Evolutionary conservation across 345 rosid genomes (phyloP).

Genomic region (Gossypium rotundifolium): DNA sequence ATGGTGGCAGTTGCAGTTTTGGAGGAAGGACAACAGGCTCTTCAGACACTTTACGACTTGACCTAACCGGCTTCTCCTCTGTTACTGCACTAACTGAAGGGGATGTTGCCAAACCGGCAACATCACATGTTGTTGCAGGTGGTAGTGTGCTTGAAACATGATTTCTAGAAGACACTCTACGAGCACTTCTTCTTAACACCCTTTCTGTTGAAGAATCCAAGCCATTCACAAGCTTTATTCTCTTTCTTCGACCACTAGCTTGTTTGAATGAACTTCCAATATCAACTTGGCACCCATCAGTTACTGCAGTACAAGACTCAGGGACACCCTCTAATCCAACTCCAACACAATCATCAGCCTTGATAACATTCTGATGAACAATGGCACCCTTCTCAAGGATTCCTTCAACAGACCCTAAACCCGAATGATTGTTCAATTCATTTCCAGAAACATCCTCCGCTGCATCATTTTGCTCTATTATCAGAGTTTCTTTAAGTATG

Average conservation of each 20-base stretch:
- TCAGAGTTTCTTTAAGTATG: slow-evolving; percentile 23
- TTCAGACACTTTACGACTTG: slow-evolving; percentile 25
- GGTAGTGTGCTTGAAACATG: slow-evolving; percentile 20
- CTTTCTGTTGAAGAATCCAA: slow-evolving; percentile 28
- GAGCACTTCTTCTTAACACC: slow-evolving; percentile 82
- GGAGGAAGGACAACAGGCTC: slow-evolving; percentile 44
- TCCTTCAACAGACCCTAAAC: slow-evolving; percentile 29
- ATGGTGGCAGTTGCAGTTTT: slow-evolving; percentile 67
- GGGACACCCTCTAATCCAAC: slow-evolving; percentile 22
- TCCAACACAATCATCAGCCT: slow-evolving; percentile 21
- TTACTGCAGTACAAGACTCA: slow-evolving; percentile 21
- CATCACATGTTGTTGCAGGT: slow-evolving; percentile 17
- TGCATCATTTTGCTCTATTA: slow-evolving; percentile 18
- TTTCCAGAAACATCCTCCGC: slow-evolving; percentile 25
- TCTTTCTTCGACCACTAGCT: slow-evolving; percentile 44
- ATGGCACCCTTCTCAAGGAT: slow-evolving; percentile 25
- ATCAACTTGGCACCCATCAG: slow-evolving; percentile 32
- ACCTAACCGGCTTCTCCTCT: slow-evolving; percentile 41
- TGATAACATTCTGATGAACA: slow-evolving; percentile 14
- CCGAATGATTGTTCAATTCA: slow-evolving; percentile 32
- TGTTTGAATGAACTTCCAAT: slow-evolving; percentile 23
- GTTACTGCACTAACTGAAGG: slow-evolving; percentile 51
- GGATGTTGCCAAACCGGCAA: slow-evolving; percentile 37
- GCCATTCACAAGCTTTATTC: slow-evolving; percentile 35
- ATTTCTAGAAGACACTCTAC: slow-evolving; percentile 49